Evolutionary conservation across 2,329 filamentous ascomycete species (phyloP), one percentile per base, ranked within the genome.

Genomic region (Clarireedia paspali): DNA sequence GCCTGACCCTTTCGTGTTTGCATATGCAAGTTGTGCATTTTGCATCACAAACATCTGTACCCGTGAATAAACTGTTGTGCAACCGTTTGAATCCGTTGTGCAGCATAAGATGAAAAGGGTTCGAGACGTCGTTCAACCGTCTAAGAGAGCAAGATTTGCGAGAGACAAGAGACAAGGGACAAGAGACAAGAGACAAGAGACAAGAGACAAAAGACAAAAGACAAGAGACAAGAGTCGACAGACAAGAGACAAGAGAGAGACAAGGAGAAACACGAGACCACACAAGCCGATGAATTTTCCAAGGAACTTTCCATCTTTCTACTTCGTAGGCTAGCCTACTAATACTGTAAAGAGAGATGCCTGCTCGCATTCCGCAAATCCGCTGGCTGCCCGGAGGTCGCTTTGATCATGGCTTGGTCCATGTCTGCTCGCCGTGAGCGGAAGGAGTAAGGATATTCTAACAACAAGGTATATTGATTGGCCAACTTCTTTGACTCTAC

Each of bases 391-490:
- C 34, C 34, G 39, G 10, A n/a, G 12, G 47, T 39, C 9, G 51
- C 51, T 48, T 20, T 53, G 51, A 53, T 47, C 51, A 40, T 26
- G 36, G 5, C 6, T 27, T 49, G 52, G 24, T 40, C 34, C 5
- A 20, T 49, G 45, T 54, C 44, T 46, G 27, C 14, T 39, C 23
- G n/a, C n/a, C 27, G 14, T 10, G 27, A 34, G 20, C n/a, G 17
- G 52, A 49, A 40, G 26, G n/a, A 42, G 52, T 54, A 54, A 54
- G 45, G 52, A 54, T 54, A 45, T 40, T 42, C 52, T 15, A 39
- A 27, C n/a, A 34, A 27, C 52, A 40, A 30, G 52, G 52, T 34
- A 45, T 5, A 42, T 54, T 54, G 27, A 49, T 54, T 49, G 45
- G 45, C 27, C 23, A 23, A 2, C 38, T 9, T n/a, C 24, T 49